These are phyloP conservation scores for Sarocladiaceae sp. DNA, from an alignment of 2,329 filamentous ascomycete species.

Conservation along the genomic window DNA sequence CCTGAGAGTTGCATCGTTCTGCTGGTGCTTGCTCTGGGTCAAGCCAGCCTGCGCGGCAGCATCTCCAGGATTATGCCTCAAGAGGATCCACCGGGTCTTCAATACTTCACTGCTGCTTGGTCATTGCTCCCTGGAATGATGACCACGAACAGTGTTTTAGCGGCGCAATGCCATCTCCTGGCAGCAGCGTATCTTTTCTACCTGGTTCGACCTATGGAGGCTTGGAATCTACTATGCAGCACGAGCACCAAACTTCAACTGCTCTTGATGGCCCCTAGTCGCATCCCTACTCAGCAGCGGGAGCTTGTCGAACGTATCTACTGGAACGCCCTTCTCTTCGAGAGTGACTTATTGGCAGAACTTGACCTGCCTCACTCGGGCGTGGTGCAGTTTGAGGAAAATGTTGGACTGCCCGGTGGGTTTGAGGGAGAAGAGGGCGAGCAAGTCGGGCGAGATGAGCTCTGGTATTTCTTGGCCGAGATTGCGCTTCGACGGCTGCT, in stretches of 20 bases:
- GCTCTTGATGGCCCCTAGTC: slow-evolving; percentile 65
- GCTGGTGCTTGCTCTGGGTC: slow-evolving; percentile 69
- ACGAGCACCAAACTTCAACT: slow-evolving; percentile 78
- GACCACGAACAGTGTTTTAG: slow-evolving; percentile 71
- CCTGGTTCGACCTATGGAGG: slow-evolving; percentile 72
- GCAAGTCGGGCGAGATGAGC: slow-evolving; percentile 63
- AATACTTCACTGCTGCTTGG: slow-evolving; percentile 79
- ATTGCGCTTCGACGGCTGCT: slow-evolving; percentile 72
- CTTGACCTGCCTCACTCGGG: slow-evolving; percentile 77
- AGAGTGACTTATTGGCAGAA: slow-evolving; percentile 74
- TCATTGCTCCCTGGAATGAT: slow-evolving; percentile 69
- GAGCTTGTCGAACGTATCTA: slow-evolving; percentile 74
- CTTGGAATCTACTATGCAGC: slow-evolving; percentile 73
- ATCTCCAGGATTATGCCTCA: slow-evolving; percentile 65
- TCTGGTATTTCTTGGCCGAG: slow-evolving; percentile 83
- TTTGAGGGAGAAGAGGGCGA: slow-evolving; percentile 66
- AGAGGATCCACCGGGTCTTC: slow-evolving; percentile 66
- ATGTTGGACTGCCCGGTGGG: slow-evolving; percentile 68
- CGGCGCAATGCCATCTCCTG: slow-evolving; percentile 73
- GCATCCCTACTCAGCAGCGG: slow-evolving; percentile 62
- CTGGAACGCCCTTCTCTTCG: slow-evolving; percentile 77
- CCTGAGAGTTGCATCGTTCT: slow-evolving; percentile 78
- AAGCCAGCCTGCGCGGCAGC: slow-evolving; percentile 68
- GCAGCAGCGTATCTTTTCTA: slow-evolving; percentile 80
- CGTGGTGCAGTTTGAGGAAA: slow-evolving; percentile 75